Conservation (phyloP, 2,329 filamentous ascomycete species). For the Arthrobotrys entomopaga region DNA sequence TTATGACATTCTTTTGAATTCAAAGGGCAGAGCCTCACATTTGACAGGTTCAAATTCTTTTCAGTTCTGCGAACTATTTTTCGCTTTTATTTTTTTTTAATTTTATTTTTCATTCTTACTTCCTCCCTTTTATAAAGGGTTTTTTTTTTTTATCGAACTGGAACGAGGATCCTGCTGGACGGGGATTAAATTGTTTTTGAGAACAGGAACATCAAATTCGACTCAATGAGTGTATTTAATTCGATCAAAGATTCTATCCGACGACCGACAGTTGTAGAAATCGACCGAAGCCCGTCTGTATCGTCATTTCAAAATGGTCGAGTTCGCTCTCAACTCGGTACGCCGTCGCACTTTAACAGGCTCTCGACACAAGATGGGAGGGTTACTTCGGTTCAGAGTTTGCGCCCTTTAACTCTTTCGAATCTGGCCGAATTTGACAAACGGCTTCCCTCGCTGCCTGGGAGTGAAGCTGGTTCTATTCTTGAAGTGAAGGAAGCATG, state of each 20-base stretch:
- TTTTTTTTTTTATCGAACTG: slow-evolving; percentile 4
- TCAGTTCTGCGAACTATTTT: slow-evolving; percentile 39
- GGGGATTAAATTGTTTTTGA: slow-evolving; percentile 22
- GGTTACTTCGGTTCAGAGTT: slow-evolving; percentile 14
- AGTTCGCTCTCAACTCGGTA: slow-evolving; percentile 22
- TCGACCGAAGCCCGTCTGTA: slow-evolving; percentile 36
- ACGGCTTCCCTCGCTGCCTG: slow-evolving; percentile 38
- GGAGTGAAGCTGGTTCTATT: slow-evolving; percentile 31
- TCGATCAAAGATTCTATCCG: slow-evolving; percentile 38
- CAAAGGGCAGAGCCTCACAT: slow-evolving; percentile 29
- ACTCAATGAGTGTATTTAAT: slow-evolving; percentile 44
- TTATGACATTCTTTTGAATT: slow-evolving; percentile 48
- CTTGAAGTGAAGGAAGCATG: slow-evolving; percentile 24
- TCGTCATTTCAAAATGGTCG: slow-evolving; percentile 28
- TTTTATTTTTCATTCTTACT: slow-evolving; percentile 20
- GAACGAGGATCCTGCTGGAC: slow-evolving; percentile 36
- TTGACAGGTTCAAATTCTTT: slow-evolving; percentile 40
- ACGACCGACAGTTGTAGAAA: slow-evolving; percentile 41
- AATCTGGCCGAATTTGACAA: slow-evolving; percentile 44
- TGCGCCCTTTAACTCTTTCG: slow-evolving; percentile 40
- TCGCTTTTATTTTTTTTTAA: slow-evolving; percentile 13
- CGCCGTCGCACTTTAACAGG: slow-evolving; percentile 30
- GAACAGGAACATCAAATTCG: slow-evolving; percentile 1
- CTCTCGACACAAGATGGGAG: slow-evolving; percentile 19
- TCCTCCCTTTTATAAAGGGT: neutral